Evolutionary conservation across 129 eudicot genomes (phyloP), one percentile per base, ranked within the genome.

Genomic region (Helianthus tuberosus): DNA sequence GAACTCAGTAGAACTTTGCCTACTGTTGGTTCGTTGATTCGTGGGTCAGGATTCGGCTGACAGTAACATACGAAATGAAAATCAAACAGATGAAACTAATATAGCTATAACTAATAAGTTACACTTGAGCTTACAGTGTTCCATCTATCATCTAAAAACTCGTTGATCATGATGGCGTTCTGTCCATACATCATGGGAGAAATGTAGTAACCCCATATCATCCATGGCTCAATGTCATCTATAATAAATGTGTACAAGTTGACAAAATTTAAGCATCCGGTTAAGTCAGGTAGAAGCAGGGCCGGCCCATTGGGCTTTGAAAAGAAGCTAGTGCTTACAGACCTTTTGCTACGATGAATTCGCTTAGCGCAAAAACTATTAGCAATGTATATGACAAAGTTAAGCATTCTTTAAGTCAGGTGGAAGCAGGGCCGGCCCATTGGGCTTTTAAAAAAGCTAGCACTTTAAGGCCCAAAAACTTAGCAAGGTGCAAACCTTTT

Each of bases 141-240:
- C 96, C 98, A 92, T 83, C 98, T 84, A 29, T 82, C 65, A 53
- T 85, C 98, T 46, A 85, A 69, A 78, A 92, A 92, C 69, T 92
- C 96, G 55, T 83, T 87, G 57, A 89, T 64, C 77, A 68, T 83
- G 8, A 92, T 73, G 53, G 96, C 98, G 54, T 87, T 89, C 79
- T 89, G 98, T 74, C 89, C 98, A 65, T 92, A 92, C 86, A 78
- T 84, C 90, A 92, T 81, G 44, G 98, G 98, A 35, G 98, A 92
- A 72, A 82, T 4, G 57, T 87, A 92, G 54, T 83, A 92, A 46
- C 84, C 98, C 96, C 96, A 92, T 38, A 72, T 80, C 94, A 89
- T 77, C 98, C 98, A 89, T 64, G 89, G 78, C 25, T 72, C 66
- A 63, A 88, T 77, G 78, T 91, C 97, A 80, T 88, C 97, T 91